A percentile compares a stretch with the other conserved stretches of the same genome.
Evolutionary conservation across 352 stramenopile genomes (phyloP).

Genomic region (Phytopythium boreale): DNA sequence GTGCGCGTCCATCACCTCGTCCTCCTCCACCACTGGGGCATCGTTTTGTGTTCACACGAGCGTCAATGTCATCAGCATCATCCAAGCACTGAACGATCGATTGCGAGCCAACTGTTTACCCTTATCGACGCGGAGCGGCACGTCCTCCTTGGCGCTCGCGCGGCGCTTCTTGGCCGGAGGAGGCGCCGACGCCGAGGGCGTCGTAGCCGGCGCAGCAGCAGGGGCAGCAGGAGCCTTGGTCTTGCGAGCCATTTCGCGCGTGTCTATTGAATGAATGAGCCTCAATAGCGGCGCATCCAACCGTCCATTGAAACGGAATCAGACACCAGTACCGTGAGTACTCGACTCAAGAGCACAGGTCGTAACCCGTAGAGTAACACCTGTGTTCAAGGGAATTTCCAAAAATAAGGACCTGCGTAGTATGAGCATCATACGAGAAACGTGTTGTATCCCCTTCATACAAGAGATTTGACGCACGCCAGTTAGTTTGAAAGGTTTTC

Average conservation of each 20-base stretch:
- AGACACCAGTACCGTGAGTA: too few species aligned
- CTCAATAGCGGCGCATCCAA: too few species aligned
- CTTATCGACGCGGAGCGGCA: constrained; percentile 39
- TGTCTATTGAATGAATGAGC: too few species aligned
- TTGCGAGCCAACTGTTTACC: constrained; percentile 6
- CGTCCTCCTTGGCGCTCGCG: constrained; percentile 27
- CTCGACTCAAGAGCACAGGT: neutral
- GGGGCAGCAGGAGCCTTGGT: constrained; percentile 2
- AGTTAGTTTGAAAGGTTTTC: too few species aligned
- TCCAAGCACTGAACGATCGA: neutral
- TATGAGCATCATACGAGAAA: too few species aligned
- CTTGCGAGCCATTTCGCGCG: constrained; percentile 34
- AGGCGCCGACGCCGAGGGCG: constrained; percentile 4
- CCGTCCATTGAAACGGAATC: too few species aligned
- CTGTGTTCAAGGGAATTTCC: neutral
- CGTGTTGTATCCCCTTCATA: neutral
- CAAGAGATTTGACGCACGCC: neutral
- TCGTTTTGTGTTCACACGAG: too few species aligned
- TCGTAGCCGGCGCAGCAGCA: neutral
- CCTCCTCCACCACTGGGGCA: constrained; percentile 21
- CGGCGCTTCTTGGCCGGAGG: constrained; percentile 57
- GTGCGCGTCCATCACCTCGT: constrained; percentile 58
- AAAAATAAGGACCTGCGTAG: too few species aligned
- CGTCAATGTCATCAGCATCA: neutral
- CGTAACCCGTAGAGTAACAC: neutral